A percentile compares a stretch with the other conserved stretches of the same genome.
These are phyloP conservation scores for Kitagawia praeruptora DNA, from an alignment of 129 eudicot genomes.

Conservation along the genomic window DNA sequence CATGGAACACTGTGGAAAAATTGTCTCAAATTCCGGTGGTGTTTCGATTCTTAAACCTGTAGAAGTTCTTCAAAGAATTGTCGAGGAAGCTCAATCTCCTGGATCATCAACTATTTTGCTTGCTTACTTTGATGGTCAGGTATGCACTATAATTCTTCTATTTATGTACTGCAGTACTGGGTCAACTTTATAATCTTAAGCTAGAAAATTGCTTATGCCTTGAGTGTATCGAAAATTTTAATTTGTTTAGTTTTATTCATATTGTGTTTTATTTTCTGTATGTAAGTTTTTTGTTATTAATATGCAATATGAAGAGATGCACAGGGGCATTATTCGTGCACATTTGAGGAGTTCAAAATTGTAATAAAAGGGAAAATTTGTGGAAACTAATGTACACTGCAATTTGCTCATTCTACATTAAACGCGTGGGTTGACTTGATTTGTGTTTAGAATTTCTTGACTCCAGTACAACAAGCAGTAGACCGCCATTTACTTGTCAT, in stretches of 20 bases:
- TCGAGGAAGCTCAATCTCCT: conserved; percentile 42
- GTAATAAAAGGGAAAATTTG: background rate
- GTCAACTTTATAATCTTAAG: background rate
- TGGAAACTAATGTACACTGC: background rate
- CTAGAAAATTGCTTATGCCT: background rate
- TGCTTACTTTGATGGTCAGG: conserved; percentile 76
- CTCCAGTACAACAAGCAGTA: background rate
- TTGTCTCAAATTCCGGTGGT: conserved; percentile 27
- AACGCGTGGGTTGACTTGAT: background rate
- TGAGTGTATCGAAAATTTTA: background rate
- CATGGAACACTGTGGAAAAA: conserved; percentile 53
- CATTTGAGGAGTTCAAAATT: background rate
- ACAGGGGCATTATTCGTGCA: background rate
- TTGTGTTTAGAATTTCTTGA: background rate
- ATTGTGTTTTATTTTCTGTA: background rate
- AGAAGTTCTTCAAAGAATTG: conserved; percentile 58
- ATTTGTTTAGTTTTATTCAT: background rate
- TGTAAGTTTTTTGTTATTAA: background rate
- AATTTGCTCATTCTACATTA: background rate
- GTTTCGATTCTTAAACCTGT: conserved; percentile 27
- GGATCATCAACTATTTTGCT: conserved; percentile 69
- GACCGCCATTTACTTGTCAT: background rate
- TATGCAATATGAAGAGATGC: background rate
- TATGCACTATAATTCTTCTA: conserved; percentile 11
- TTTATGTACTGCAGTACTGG: background rate